A percentile compares a stretch with the other conserved stretches of the same genome.
Conservation (phyloP, 1,284 basidiomycete species). For the Apiotrichum brassicae region DNA sequence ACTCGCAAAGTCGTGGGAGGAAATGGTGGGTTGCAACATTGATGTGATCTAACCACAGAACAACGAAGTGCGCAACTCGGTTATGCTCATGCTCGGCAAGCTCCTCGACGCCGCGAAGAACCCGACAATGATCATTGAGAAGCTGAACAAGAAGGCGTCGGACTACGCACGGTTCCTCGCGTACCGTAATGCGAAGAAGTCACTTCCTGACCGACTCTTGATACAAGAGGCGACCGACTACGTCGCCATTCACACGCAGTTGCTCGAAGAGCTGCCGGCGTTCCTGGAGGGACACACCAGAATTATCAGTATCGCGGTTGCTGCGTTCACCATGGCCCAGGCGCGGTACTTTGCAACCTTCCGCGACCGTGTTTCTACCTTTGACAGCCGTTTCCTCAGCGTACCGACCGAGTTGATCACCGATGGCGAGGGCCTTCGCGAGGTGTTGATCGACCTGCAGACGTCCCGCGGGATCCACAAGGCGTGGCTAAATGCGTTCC, state of each 20-base stretch:
- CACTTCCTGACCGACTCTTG: slow-evolving; percentile 24
- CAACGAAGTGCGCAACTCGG: slow-evolving; percentile 35
- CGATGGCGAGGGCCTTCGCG: slow-evolving; percentile 1
- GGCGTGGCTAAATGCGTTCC: slow-evolving; percentile 13
- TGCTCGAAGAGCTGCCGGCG: slow-evolving; percentile 44
- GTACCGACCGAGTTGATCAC: slow-evolving; percentile 6
- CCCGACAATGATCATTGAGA: slow-evolving; percentile 38
- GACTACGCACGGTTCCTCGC: slow-evolving; percentile 42
- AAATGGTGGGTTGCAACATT: slow-evolving; percentile 29
- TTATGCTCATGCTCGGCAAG: slow-evolving; percentile 39
- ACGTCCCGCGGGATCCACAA: slow-evolving; percentile 14
- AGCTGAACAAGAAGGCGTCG: slow-evolving; percentile 31
- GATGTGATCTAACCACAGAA: background rate
- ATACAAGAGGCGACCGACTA: slow-evolving; percentile 42
- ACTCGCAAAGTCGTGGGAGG: slow-evolving; percentile 29
- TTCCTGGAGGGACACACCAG: slow-evolving; percentile 42
- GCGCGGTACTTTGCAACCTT: slow-evolving; percentile 28
- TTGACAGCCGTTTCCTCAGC: slow-evolving; percentile 11
- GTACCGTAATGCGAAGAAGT: slow-evolving; percentile 24
- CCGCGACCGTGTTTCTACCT: slow-evolving; percentile 22
- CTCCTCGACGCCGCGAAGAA: slow-evolving; percentile 37
- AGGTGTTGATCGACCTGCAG: slow-evolving; percentile 8
- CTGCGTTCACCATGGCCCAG: slow-evolving; percentile 37
- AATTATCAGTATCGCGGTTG: slow-evolving; percentile 39
- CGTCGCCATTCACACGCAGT: slow-evolving; percentile 45